A percentile compares a stretch with the other conserved stretches of the same genome.
phyloP scores from a whole-genome alignment of 192 early-diverging fungal species.

The Umbelopsis sp. region DNA sequence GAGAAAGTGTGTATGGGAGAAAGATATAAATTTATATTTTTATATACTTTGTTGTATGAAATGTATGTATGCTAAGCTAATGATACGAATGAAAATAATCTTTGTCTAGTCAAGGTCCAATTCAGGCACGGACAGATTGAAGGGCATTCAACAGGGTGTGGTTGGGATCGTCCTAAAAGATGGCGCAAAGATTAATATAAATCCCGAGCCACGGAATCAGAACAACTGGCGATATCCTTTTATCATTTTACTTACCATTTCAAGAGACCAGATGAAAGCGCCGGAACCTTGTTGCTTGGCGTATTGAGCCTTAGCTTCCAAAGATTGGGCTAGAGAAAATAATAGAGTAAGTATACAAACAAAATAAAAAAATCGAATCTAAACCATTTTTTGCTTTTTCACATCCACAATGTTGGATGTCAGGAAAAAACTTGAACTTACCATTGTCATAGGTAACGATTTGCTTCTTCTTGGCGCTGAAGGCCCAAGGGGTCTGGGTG shows the following conservation, averaged over 20 bases:
- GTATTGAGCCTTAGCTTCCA: slow-evolving; percentile 16
- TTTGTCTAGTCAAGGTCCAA: not conserved
- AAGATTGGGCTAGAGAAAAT: not conserved
- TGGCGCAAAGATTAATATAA: not conserved
- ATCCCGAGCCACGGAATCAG: not conserved
- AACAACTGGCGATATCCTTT: not conserved
- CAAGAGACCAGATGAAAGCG: slow-evolving; percentile 27
- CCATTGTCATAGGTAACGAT: slow-evolving; percentile 27
- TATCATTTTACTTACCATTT: slow-evolving; percentile 20
- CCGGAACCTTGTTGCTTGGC: not conserved
- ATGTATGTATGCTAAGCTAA: not conserved
- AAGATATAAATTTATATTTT: too few relatives aligned
- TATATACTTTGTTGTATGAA: too few relatives aligned
- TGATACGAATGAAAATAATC: not conserved
- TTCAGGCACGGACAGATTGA: slow-evolving; percentile 21
- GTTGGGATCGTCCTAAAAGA: slow-evolving; percentile 11
- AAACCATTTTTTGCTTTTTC: too few relatives aligned
- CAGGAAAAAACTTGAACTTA: not conserved
- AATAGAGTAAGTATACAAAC: too few relatives aligned
- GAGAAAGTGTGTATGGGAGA: too few relatives aligned
- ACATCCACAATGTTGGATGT: too few relatives aligned
- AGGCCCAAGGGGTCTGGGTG: slow-evolving; percentile 20
- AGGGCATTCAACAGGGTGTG: slow-evolving; percentile 17
- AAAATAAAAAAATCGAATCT: too few relatives aligned
- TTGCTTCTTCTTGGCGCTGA: not conserved